phyloP scores from a whole-genome alignment of 495 filamentous ascomycete genomes.

The Penicillium herquei region DNA sequence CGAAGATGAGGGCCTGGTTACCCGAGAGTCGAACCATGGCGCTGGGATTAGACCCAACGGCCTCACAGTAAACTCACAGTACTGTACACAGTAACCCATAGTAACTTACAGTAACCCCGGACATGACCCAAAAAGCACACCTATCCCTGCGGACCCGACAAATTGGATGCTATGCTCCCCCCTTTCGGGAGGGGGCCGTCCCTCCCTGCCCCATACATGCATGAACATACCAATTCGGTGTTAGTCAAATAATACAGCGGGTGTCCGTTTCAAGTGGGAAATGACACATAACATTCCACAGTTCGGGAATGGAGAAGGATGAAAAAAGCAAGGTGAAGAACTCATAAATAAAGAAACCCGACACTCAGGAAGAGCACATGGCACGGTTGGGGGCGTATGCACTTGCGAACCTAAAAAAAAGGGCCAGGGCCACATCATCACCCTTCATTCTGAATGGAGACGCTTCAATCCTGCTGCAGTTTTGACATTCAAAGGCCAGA shows the following conservation, averaged over 20 bases:
- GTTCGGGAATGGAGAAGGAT: too few relatives aligned
- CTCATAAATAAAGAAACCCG: too few relatives aligned
- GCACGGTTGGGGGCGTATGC: not conserved
- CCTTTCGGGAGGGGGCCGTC: slow-evolving; percentile 13
- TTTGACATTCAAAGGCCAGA: too few relatives aligned
- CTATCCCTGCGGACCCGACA: slow-evolving; percentile 28
- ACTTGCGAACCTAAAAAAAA: slow-evolving; percentile 14
- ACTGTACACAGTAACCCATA: too few relatives aligned
- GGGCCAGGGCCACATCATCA: slow-evolving; percentile 8
- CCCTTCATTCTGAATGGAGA: slow-evolving; percentile 3
- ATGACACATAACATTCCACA: not conserved
- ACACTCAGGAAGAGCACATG: not conserved
- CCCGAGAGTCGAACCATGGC: slow-evolving; percentile 44
- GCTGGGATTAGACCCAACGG: slow-evolving; percentile 35
- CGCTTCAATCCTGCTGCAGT: not conserved
- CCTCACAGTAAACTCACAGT: not conserved
- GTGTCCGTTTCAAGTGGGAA: not conserved
- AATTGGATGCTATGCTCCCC: slow-evolving; percentile 23
- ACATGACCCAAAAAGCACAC: too few relatives aligned
- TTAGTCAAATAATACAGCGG: slow-evolving; percentile 5
- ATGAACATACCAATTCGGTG: slow-evolving; percentile 19
- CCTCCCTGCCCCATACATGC: slow-evolving; percentile 21
- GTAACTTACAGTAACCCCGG: too few relatives aligned
- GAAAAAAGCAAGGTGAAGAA: too few relatives aligned
- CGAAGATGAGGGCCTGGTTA: slow-evolving; percentile 20